A percentile compares a stretch with the other conserved stretches of the same genome.
These are phyloP conservation scores for Rhodomyrtus psidioides DNA, from an alignment of 441 rosid species.

Conservation along the genomic window DNA sequence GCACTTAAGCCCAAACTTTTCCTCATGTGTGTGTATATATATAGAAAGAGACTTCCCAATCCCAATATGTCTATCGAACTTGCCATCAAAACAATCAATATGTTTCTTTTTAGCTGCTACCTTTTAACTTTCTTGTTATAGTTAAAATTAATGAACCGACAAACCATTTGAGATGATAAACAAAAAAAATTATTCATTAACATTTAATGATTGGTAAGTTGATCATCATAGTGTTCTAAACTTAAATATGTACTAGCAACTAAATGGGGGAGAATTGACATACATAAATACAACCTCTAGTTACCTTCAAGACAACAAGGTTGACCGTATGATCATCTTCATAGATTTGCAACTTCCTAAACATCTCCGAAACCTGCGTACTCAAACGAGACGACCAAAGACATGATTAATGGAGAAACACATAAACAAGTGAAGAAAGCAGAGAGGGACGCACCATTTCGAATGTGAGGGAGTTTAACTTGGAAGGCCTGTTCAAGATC, in stretches of 20 bases:
- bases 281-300: background rate
- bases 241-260: background rate
- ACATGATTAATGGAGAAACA: background rate
- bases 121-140: background rate
- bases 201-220: background rate
- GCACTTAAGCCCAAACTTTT: too few species aligned
- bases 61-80: background rate
- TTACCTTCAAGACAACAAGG: background rate
- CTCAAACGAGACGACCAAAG: background rate
- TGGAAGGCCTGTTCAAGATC: slow-evolving; percentile 1
- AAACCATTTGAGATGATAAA: background rate
- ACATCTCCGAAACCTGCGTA: background rate
- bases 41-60: background rate
- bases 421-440: background rate
- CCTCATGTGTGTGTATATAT: too few species aligned
- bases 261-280: background rate
- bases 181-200: background rate
- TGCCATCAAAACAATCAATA: background rate
- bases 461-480: background rate
- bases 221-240: background rate
- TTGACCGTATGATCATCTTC: background rate
- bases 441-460: background rate
- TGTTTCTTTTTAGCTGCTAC: background rate
- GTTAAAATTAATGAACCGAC: background rate
- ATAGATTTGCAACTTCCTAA: background rate